Evolutionary conservation across 352 stramenopile species (phyloP).

Genomic region (Pythium brachiatum): DNA sequence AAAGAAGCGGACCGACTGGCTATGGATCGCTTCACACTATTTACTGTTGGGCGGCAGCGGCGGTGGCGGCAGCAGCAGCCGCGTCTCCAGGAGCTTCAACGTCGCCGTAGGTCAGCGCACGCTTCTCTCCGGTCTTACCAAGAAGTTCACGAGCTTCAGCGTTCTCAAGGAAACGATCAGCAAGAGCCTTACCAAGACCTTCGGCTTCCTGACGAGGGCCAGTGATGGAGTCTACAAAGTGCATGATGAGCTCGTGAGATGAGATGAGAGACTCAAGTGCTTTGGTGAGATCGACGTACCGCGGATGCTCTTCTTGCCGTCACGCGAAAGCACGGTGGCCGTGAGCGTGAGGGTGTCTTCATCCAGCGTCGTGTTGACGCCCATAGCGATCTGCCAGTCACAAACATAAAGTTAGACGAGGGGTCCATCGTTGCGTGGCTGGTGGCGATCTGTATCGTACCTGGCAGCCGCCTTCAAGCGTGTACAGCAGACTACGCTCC

Average conservation of each 20-base stretch:
- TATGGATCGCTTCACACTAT: background rate
- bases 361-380: slow-evolving; percentile 67
- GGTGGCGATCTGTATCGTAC: slow-evolving; percentile 19
- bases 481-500: slow-evolving; percentile 79
- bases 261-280: background rate
- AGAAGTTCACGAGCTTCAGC: slow-evolving; percentile 47
- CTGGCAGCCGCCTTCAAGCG: slow-evolving; percentile 85
- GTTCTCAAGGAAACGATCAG: slow-evolving; percentile 57
- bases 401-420: background rate
- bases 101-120: slow-evolving; percentile 75
- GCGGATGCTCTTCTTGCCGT: slow-evolving; percentile 56
- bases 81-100: slow-evolving; percentile 66
- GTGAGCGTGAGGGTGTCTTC: slow-evolving; percentile 64
- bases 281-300: slow-evolving; percentile 28
- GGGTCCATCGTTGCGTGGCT: background rate
- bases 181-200: slow-evolving; percentile 62
- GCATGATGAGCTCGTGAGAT: background rate
- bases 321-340: slow-evolving; percentile 66
- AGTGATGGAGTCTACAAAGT: slow-evolving; percentile 40
- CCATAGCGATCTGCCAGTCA: slow-evolving; percentile 66
- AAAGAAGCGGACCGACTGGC: background rate
- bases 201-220: slow-evolving; percentile 57
- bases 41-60: slow-evolving; percentile 27
- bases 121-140: slow-evolving; percentile 64
- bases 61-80: slow-evolving; percentile 50